Percentiles rank a stretch among this genome's conserved stretches.
Evolutionary conservation across 306 rosid species (phyloP).

Genomic region (Cucurbita argyrosperma): DNA sequence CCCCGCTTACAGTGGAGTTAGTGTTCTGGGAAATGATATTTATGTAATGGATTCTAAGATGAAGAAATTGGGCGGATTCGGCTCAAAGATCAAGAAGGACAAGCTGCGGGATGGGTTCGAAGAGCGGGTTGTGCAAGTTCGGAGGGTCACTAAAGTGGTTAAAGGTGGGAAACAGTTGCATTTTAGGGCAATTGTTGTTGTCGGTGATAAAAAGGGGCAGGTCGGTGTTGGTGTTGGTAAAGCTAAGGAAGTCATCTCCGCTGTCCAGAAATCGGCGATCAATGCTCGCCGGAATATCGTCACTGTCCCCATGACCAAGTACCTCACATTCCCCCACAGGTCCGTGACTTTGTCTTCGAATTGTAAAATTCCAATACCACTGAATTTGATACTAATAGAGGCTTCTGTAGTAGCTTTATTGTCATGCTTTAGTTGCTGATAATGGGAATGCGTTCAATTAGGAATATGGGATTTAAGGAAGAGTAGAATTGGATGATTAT

Average conservation of each 20-base stretch:
- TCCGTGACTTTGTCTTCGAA: slow-evolving; percentile 8
- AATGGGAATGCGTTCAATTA: not conserved
- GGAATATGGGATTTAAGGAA: not conserved
- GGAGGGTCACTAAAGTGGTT: slow-evolving; percentile 91
- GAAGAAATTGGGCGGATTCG: slow-evolving; percentile 33
- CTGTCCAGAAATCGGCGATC: slow-evolving; percentile 64
- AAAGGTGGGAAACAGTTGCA: slow-evolving; percentile 86
- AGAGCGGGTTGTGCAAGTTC: slow-evolving; percentile 79
- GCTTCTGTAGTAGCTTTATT: not conserved
- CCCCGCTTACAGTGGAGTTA: slow-evolving; percentile 60
- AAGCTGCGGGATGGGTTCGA: slow-evolving; percentile 75
- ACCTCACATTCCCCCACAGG: slow-evolving; percentile 68
- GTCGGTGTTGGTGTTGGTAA: slow-evolving; percentile 84
- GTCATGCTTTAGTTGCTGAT: not conserved
- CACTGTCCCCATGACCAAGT: slow-evolving; percentile 63
- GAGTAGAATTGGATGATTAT: not conserved
- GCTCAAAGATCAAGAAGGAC: slow-evolving; percentile 50
- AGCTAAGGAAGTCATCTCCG: slow-evolving; percentile 56
- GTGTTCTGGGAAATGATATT: slow-evolving; percentile 54
- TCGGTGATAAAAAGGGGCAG: slow-evolving; percentile 79
- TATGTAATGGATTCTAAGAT: slow-evolving; percentile 56
- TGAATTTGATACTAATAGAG: not conserved
- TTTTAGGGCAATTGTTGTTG: slow-evolving; percentile 71
- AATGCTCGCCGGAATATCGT: slow-evolving; percentile 61
- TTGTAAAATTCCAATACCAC: not conserved